A percentile compares a stretch with the other conserved stretches of the same genome.
These are phyloP conservation scores for Rhododendron mucronatum DNA, from an alignment of 148 eudicot genomes.

Conservation along the genomic window DNA sequence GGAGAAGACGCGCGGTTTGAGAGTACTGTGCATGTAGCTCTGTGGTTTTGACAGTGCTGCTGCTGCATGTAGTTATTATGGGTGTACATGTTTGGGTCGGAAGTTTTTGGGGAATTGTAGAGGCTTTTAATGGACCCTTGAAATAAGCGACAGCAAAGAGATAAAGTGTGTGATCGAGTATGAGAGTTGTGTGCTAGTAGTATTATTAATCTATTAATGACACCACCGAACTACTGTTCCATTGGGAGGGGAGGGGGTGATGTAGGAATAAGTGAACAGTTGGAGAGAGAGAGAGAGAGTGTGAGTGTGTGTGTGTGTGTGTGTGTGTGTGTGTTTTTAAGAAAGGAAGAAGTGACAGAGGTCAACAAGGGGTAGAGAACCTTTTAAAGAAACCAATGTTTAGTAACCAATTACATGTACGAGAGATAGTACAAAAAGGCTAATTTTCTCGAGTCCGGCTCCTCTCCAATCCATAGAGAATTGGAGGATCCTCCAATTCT, in stretches of 20 bases:
- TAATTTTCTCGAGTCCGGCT: no score
- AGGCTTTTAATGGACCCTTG: constrained; percentile 9
- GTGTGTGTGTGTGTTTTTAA: neutral
- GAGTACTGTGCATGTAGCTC: constrained; percentile 11
- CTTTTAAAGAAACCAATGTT: neutral
- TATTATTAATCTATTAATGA: constrained; percentile 11
- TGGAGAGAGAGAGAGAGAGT: neutral
- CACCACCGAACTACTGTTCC: constrained; percentile 35
- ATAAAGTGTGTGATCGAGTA: neutral
- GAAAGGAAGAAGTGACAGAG: constrained; percentile 9
- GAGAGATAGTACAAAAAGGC: neutral
- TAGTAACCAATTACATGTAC: neutral
- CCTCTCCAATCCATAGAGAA: no score
- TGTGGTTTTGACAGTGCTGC: neutral
- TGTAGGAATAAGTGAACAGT: neutral
- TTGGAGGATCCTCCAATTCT: no score
- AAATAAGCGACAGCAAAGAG: constrained; percentile 13
- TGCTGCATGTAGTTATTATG: neutral
- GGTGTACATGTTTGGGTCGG: neutral
- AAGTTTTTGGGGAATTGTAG: constrained; percentile 9
- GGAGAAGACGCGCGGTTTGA: constrained; percentile 18
- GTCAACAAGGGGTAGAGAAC: constrained; percentile 21
- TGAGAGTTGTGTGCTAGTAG: neutral
- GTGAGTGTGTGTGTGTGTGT: no score
- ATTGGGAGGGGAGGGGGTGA: constrained; percentile 17